A percentile compares a stretch with the other conserved stretches of the same genome.
Conservation (phyloP, 352 stramenopile genomes). For the Globisporangium paroecandrum region DNA sequence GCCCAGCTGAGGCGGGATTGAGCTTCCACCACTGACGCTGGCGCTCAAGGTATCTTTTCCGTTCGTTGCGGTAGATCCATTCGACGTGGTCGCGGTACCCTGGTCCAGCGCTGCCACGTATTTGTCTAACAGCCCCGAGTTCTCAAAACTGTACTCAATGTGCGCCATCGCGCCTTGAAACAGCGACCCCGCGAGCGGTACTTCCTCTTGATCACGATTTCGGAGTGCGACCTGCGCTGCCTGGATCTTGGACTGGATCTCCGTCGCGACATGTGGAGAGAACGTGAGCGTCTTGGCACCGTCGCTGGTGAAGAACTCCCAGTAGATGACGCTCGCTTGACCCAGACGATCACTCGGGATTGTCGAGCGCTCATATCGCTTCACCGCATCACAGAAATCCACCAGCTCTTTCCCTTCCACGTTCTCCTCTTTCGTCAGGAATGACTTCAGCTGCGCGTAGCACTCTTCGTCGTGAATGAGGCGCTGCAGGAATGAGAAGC, state of each 20-base stretch:
- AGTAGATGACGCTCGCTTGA: conserved; percentile 78
- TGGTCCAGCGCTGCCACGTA: conserved; percentile 74
- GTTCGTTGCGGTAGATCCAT: conserved; percentile 1
- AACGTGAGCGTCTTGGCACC: conserved; percentile 62
- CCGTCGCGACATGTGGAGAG: conserved; percentile 37
- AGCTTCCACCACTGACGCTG: conserved; percentile 1
- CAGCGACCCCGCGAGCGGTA: conserved; percentile 38
- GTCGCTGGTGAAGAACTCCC: conserved; percentile 75
- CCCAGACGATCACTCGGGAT: conserved; percentile 66
- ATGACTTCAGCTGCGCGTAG: conserved; percentile 76
- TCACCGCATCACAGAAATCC: conserved; percentile 82
- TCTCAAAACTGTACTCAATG: conserved; percentile 68
- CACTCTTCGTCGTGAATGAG: conserved; percentile 88
- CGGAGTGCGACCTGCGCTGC: conserved; percentile 41
- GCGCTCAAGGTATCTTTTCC: conserved; percentile 19
- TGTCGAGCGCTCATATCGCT: conserved; percentile 75
- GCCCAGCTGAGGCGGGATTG: conserved; percentile 67
- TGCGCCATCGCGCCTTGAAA: conserved; percentile 72
- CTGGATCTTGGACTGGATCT: conserved; percentile 70
- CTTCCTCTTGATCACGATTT: conserved; percentile 17
- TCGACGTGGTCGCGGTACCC: conserved; percentile 10
- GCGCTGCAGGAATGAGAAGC: conserved; percentile 85
- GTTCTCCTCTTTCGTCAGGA: conserved; percentile 61
- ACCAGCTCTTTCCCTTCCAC: conserved; percentile 59
- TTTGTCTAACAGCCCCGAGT: conserved; percentile 67